Evolutionary conservation across 129 eudicot genomes (phyloP).

Genomic region (Centrapalus pauciflorus): DNA sequence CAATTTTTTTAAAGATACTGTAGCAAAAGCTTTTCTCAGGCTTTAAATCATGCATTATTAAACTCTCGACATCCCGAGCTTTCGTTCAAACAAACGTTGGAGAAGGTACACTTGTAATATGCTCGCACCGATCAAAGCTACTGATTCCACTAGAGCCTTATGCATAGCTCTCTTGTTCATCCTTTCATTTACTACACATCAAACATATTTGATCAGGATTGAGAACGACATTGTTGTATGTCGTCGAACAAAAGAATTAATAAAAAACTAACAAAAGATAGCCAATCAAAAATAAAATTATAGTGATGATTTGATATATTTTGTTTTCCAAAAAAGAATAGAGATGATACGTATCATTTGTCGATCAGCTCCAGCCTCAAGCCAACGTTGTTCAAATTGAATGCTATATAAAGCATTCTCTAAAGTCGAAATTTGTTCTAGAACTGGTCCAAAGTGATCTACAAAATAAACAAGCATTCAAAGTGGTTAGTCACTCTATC

Average conservation of each 20-base stretch:
- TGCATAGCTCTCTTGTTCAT: constrained; percentile 81
- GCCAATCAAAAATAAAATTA: too few species aligned
- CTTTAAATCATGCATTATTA: too few species aligned
- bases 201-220: too few species aligned
- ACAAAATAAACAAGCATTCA: too few species aligned
- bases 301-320: background rate
- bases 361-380: constrained; percentile 86
- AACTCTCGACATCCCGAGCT: constrained; percentile 70
- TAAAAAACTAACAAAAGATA: too few species aligned
- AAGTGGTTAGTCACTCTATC: too few species aligned
- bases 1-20: too few species aligned
- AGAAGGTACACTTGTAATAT: constrained; percentile 80
- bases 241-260: too few species aligned
- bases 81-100: constrained; percentile 65
- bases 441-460: constrained; percentile 84
- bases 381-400: constrained; percentile 89
- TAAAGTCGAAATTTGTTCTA: constrained; percentile 64
- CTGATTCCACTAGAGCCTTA: constrained; percentile 75
- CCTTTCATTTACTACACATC: constrained; percentile 82
- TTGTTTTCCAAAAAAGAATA: background rate
- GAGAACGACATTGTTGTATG: too few species aligned
- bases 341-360: constrained; percentile 57
- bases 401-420: constrained; percentile 64
- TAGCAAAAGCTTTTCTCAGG: too few species aligned
- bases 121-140: constrained; percentile 60